Percentiles rank a stretch among this genome's conserved stretches.
These are phyloP conservation scores for Metschnikowia aberdeeniae DNA, from an alignment of 805 yeast species.

Conservation along the genomic window DNA sequence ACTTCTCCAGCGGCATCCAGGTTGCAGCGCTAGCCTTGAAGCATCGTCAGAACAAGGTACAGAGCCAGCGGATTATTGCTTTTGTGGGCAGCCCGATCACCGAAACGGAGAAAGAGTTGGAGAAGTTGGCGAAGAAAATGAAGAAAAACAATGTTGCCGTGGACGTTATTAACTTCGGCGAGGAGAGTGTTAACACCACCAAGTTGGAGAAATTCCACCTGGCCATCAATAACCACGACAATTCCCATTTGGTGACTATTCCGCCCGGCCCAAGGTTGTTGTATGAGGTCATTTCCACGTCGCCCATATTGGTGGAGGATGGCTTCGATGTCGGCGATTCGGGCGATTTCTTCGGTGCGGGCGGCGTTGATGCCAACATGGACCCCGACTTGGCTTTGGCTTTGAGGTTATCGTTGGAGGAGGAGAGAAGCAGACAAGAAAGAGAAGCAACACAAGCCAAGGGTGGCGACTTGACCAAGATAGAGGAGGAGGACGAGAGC, in stretches of 20 bases:
- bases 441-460: slow-evolving; percentile 47
- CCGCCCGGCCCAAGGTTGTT: slow-evolving; percentile 85
- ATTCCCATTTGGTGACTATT: slow-evolving; percentile 77
- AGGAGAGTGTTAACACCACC: slow-evolving; percentile 69
- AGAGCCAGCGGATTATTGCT: slow-evolving; percentile 82
- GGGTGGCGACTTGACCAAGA: slow-evolving; percentile 26
- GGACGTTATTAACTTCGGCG: slow-evolving; percentile 91
- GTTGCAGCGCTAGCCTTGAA: slow-evolving; percentile 89
- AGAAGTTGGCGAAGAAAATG: slow-evolving; percentile 83
- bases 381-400: slow-evolving; percentile 98
- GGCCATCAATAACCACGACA: slow-evolving; percentile 69
- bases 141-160: slow-evolving; percentile 90
- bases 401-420: slow-evolving; percentile 88
- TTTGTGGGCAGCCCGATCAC: slow-evolving; percentile 85
- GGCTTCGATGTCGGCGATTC: slow-evolving; percentile 48
- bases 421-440: slow-evolving; percentile 89
- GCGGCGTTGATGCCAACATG: slow-evolving; percentile 72
- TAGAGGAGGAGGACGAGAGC: slow-evolving; percentile 25
- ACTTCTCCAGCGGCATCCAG: slow-evolving; percentile 80
- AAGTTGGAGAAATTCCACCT: slow-evolving; percentile 77
- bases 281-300: slow-evolving; percentile 74
- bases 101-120: slow-evolving; percentile 66
- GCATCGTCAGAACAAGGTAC: slow-evolving; percentile 92
- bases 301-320: slow-evolving; percentile 68
- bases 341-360: slow-evolving; percentile 34